These are phyloP conservation scores for Mallotus nudiflorus DNA, from an alignment of 345 rosid species.

Conservation along the genomic window DNA sequence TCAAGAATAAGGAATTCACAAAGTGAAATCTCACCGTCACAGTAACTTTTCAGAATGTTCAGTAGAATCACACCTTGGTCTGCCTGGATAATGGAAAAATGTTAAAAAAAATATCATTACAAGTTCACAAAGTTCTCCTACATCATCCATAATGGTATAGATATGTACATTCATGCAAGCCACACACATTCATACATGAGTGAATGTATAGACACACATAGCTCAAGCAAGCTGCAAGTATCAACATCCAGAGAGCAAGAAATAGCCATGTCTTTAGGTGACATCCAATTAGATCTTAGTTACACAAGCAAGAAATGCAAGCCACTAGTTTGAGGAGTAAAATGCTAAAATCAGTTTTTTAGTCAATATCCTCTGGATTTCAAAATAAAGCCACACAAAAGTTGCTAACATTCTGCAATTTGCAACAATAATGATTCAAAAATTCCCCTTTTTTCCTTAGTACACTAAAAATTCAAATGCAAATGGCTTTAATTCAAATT, in stretches of 20 bases:
- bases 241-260: neutral
- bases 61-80: conserved; percentile 36
- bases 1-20: neutral
- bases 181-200: neutral
- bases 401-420: neutral
- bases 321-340: neutral
- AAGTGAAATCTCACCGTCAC: conserved; percentile 35
- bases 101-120: neutral
- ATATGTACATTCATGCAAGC: neutral
- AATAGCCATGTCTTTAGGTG: neutral
- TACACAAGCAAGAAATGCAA: neutral
- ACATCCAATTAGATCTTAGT: neutral
- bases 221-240: neutral
- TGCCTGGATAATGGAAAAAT: conserved; percentile 32
- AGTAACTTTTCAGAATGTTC: conserved; percentile 37
- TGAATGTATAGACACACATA: neutral
- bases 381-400: too few species aligned
- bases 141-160: neutral
- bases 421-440: neutral
- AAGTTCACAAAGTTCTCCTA: neutral
- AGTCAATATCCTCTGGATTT: neutral
- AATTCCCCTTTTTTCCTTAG: neutral
- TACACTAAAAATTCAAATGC: neutral
- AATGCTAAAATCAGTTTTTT: neutral
- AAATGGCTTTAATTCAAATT: neutral